These are phyloP conservation scores for Suhomyces vadensis DNA, from an alignment of 805 yeast species.

Conservation along the genomic window DNA sequence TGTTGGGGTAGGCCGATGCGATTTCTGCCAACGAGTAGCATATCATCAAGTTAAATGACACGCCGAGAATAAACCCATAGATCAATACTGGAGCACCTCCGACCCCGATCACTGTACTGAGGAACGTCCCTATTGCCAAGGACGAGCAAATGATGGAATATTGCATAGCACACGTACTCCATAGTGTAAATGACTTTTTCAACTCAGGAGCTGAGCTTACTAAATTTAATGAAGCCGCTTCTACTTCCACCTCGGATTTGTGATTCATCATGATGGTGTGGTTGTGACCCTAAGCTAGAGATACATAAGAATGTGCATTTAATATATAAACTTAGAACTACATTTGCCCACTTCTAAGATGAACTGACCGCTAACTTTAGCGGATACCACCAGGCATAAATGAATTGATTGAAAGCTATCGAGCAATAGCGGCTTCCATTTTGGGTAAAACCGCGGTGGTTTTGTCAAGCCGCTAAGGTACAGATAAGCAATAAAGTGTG, in stretches of 20 bases:
- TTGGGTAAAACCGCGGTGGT: too few species aligned
- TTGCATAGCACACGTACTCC: slow-evolving; percentile 19
- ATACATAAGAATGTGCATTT: too few species aligned
- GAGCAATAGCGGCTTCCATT: too few species aligned
- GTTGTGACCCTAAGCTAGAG: too few species aligned
- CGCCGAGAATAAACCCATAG: slow-evolving; percentile 22
- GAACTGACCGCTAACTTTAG: too few species aligned
- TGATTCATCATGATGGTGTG: background rate
- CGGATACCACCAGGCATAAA: too few species aligned
- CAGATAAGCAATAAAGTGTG: too few species aligned
- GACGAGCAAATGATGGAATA: slow-evolving; percentile 22
- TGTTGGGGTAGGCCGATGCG: slow-evolving; percentile 34
- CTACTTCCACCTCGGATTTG: background rate
- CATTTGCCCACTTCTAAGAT: too few species aligned
- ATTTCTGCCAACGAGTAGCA: slow-evolving; percentile 28
- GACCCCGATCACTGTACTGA: slow-evolving; percentile 22
- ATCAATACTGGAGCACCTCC: slow-evolving; percentile 24
- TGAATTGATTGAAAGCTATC: too few species aligned
- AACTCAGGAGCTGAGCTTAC: background rate
- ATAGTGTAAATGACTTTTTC: slow-evolving; percentile 17
- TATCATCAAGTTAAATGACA: slow-evolving; percentile 17
- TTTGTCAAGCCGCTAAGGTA: too few species aligned
- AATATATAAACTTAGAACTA: too few species aligned
- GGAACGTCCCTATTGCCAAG: slow-evolving; percentile 23
- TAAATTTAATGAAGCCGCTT: background rate